Conservation (phyloP, 1,284 basidiomycete genomes). For the Coniferiporia weirii region DNA sequence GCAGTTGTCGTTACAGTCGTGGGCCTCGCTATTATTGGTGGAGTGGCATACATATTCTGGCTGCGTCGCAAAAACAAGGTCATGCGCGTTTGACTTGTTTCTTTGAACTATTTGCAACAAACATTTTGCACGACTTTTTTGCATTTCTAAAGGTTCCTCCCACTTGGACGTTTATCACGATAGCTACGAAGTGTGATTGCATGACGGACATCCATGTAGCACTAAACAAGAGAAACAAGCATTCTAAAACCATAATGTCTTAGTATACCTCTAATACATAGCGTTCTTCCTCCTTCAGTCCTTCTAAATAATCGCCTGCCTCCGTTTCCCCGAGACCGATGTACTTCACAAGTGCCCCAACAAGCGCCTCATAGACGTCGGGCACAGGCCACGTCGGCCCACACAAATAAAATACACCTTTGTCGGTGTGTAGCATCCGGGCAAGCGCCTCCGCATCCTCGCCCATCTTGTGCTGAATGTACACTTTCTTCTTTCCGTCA, state of each 20-base stretch:
- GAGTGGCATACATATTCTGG: constrained; percentile 41
- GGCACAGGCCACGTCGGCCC: constrained; percentile 99
- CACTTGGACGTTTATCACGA: not conserved
- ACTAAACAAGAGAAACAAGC: not conserved
- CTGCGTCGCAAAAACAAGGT: constrained; percentile 6
- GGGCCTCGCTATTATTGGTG: constrained; percentile 48
- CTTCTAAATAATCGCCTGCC: constrained; percentile 84
- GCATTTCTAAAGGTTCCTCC: not conserved
- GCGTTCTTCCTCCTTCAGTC: constrained; percentile 93
- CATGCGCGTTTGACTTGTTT: not conserved
- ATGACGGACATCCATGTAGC: not conserved
- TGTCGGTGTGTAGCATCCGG: constrained; percentile 62
- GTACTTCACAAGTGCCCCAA: constrained; percentile 71
- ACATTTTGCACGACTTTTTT: not conserved
- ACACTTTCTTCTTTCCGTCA: constrained; percentile 88
- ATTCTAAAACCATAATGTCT: not conserved
- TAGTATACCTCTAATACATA: constrained; percentile 88
- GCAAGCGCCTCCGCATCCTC: constrained; percentile 81
- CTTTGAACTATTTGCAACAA: not conserved
- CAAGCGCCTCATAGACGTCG: constrained; percentile 91
- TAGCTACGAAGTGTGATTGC: not conserved
- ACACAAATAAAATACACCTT: constrained; percentile 93
- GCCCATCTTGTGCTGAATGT: constrained; percentile 98
- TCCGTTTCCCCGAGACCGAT: constrained; percentile 60
- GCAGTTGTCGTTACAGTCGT: constrained; percentile 61